A percentile compares a stretch with the other conserved stretches of the same genome.
Evolutionary conservation across 805 yeast genomes (phyloP).

Genomic region (Metschnikowia orientalis): DNA sequence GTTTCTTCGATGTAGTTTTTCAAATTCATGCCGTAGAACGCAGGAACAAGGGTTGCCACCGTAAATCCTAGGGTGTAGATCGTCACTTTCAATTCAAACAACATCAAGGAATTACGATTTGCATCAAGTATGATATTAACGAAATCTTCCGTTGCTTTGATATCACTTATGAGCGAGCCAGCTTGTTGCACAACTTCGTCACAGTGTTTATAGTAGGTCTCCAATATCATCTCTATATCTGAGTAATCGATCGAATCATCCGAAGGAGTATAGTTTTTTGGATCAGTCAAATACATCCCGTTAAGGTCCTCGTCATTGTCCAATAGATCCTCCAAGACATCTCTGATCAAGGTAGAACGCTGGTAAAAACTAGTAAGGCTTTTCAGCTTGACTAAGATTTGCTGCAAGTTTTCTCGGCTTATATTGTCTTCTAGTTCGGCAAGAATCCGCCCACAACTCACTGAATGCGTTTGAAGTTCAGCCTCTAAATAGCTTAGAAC

Average conservation of each 20-base stretch:
- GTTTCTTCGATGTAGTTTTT: constrained; percentile 75
- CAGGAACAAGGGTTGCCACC: constrained; percentile 79
- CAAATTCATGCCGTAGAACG: constrained; percentile 85
- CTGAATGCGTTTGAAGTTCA: constrained; percentile 58
- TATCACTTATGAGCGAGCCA: constrained; percentile 75
- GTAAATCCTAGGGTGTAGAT: constrained; percentile 83
- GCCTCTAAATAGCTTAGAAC: constrained; percentile 77
- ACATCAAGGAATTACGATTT: constrained; percentile 84
- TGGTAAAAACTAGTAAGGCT: constrained; percentile 69
- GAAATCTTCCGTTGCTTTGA: constrained; percentile 87
- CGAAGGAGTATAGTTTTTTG: constrained; percentile 20
- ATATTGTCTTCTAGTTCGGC: constrained; percentile 74
- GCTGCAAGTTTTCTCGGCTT: constrained; percentile 69
- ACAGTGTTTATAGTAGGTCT: constrained; percentile 84
- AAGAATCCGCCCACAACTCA: constrained; percentile 58
- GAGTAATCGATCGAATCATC: constrained; percentile 41
- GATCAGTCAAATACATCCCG: constrained; percentile 67
- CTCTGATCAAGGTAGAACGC: constrained; percentile 67
- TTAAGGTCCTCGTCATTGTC: constrained; percentile 84
- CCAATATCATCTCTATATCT: constrained; percentile 82
- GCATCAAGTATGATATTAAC: constrained; percentile 89
- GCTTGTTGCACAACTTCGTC: constrained; percentile 93
- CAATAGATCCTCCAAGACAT: constrained; percentile 75
- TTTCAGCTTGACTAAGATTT: constrained; percentile 69
- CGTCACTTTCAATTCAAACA: constrained; percentile 76